Base-by-base conservation (phyloP, 345 rosid species). In the Eucalyptus dawsonii region DNA sequence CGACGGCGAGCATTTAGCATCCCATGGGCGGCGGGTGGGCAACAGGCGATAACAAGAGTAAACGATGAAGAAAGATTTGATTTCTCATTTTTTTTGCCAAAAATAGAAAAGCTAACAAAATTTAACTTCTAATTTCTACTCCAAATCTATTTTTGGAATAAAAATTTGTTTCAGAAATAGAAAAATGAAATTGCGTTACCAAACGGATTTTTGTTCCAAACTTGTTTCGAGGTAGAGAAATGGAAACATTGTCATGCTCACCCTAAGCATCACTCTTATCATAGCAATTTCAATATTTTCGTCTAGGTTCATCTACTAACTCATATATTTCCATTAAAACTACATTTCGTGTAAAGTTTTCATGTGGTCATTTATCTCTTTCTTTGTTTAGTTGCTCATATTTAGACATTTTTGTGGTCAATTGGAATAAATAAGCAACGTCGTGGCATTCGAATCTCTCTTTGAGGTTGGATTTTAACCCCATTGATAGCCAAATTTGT, bases 1-100 rank as follows among this genome's bases (percentile, higher is more conserved):
- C 50, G 14, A 11, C 50, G 13, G 1, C 14, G 2, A 4, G 50
- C 14, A 0, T 47, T 47, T 0, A 47, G 14, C 50, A 47, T 47
- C 50, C 14, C 50, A 47, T 47, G 50, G 50, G 14, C 5, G 50
- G 14, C 0, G 14, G 50, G 50, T 47, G 50, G 50, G 50, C 50
- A 47, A 47, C 4, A 2, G 4, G 49, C 13, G 11, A 47, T 47
- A 11, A 47, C 1, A 2, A 47, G 50, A 49, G 50, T 49, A 11
- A 49, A 11, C 2, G 5, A 49, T 49, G 14, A 49, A 49, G 50
- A 49, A 49, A 49, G 50, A 1, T 49, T 49, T 49, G 50, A 49
- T 49, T 49, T 49, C 14, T 49, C 14, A 4, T 11, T 49, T 49
- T 4, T 12, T 1, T 11, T 49, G 1, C 50, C 50, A 49, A 4